Percentiles rank a stretch among this genome's conserved stretches.
These are phyloP conservation scores for Talaromyces sp. DNA, from an alignment of 2,329 filamentous ascomycete species.

Conservation along the genomic window DNA sequence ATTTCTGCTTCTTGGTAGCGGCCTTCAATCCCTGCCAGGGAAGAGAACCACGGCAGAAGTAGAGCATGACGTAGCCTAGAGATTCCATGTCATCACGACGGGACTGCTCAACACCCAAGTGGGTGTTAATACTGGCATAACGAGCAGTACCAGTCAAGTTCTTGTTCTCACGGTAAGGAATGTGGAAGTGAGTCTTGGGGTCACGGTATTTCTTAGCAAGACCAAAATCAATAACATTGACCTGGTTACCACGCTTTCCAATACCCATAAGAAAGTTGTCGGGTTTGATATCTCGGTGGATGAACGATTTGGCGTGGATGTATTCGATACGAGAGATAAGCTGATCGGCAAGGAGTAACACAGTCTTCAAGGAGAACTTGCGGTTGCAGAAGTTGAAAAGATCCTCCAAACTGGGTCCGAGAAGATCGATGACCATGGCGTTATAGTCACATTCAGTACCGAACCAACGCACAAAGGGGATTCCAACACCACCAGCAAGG, in stretches of 20 bases:
- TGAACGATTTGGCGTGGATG: constrained; percentile 99
- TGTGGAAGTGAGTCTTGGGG: constrained; percentile 99
- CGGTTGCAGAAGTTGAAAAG: constrained; percentile 99
- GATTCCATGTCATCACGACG: constrained; percentile 99
- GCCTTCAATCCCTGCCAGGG: constrained; percentile 99
- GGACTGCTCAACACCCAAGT: constrained; percentile 97
- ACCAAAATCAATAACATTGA: constrained; percentile 99
- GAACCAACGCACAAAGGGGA: constrained; percentile 99
- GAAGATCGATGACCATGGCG: constrained; percentile 96
- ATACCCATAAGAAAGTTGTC: constrained; percentile 99
- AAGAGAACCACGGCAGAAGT: constrained; percentile 98
- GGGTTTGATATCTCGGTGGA: constrained; percentile 99
- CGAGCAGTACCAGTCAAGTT: constrained; percentile 98
- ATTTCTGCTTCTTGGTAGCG: constrained; percentile 99
- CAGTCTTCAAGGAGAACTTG: constrained; percentile 98
- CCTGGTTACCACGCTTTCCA: constrained; percentile 97
- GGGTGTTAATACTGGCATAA: constrained; percentile 98
- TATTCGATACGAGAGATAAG: constrained; percentile 99
- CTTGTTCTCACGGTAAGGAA: constrained; percentile 99
- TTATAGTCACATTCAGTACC: constrained; percentile 99
- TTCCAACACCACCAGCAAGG: constrained; percentile 93
- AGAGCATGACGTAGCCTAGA: constrained; percentile 98
- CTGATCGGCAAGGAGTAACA: constrained; percentile 92
- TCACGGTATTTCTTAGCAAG: constrained; percentile 99
- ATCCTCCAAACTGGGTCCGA: constrained; percentile 93